Evolutionary conservation across 441 rosid genomes (phyloP), one percentile per base, ranked within the genome.

Genomic region (Aquilaria agallochum): DNA sequence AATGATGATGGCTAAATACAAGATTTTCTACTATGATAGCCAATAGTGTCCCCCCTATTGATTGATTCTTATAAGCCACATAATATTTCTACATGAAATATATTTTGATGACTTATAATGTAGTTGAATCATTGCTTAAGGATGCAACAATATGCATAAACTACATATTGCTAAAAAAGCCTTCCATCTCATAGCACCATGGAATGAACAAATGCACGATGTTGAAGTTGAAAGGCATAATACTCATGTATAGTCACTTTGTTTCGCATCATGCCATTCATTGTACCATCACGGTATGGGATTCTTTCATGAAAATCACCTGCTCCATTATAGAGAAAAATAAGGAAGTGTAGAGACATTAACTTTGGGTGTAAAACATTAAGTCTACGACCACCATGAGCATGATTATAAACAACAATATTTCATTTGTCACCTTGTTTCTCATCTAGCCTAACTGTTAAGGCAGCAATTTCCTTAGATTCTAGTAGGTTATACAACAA

Each of bases 111-210:
- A 3, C 2, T 2, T 9, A 47, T 2, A 1, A 56, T 11, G 9
- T 30, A 60, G 1, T 45, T 0, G 1, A 60, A 31, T 1, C 56
- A 20, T 1, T 47, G 27, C n/a, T 60, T 51, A n/a, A 66, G 60
- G 15, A 66, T 27, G 1, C 14, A n/a, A 2, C 50, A 5, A 2
- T 13, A 66, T 0, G 60, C 64, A 56, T 66, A 56, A 2, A 65
- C 55, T 1, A 65, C 3, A 51, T 14, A 60, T 5, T 65, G 55
- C 13, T 71, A 70, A 13, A 60, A 50, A 0, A 62, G 5, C 3
- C 55, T 31, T 0, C 60, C 63, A 20, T 12, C 15, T 6, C 31
- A 11, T 55, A 54, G 2, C 7, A 31, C 2, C 2, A 0, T 27
- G 0, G 0, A 9, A 9, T 1, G 1, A 0, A 2, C 15, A 3